Evolutionary conservation across 495 filamentous ascomycete species (phyloP).

Genomic region (Hypomontagnella submonticulosa): DNA sequence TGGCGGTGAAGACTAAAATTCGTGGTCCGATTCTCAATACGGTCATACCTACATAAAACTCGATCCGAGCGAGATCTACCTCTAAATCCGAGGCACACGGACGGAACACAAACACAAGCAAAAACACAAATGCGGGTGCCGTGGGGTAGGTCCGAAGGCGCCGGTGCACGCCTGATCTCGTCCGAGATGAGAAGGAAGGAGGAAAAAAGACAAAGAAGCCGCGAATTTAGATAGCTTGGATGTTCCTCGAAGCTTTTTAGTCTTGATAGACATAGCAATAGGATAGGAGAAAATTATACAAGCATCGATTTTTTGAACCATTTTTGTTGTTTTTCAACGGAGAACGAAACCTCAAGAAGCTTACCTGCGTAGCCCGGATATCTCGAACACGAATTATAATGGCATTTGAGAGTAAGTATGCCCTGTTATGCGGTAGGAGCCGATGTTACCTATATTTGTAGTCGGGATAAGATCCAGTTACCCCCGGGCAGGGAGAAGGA

Average conservation of each 20-base stretch:
- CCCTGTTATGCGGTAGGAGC: background rate
- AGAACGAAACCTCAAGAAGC: background rate
- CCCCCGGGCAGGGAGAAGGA: background rate
- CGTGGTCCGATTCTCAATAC: conserved; percentile 7
- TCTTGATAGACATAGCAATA: background rate
- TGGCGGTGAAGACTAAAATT: conserved; percentile 9
- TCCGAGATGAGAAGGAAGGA: background rate
- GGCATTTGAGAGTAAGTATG: conserved; percentile 6
- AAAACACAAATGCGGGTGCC: conserved; percentile 3
- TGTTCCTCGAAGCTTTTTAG: no score
- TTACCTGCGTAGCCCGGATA: background rate
- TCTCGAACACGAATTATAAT: background rate
- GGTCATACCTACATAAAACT: no score
- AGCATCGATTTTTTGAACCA: background rate
- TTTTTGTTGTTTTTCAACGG: background rate
- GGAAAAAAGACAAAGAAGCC: background rate
- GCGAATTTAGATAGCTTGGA: background rate
- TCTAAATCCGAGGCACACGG: background rate
- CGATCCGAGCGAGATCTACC: background rate
- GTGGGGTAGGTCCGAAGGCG: conserved; percentile 7
- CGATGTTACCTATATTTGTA: no score
- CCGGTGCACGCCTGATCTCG: background rate
- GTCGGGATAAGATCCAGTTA: no score
- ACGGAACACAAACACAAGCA: background rate
- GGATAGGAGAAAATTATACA: background rate